Evolutionary conservation across 148 eudicot genomes (phyloP).

Genomic region (Camellia lanceoleosa): DNA sequence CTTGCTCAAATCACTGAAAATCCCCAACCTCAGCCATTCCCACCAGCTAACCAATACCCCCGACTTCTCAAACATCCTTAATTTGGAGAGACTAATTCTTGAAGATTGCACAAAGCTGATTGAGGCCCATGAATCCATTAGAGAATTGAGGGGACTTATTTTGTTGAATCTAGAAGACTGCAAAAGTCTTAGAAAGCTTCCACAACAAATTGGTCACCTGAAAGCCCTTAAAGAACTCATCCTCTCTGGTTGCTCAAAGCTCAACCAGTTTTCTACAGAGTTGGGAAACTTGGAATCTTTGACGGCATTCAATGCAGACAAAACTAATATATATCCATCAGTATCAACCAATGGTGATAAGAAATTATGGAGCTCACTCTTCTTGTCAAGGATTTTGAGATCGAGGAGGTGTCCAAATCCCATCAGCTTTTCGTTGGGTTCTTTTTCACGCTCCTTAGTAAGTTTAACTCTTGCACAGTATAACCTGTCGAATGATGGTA

Average conservation of each 20-base stretch:
- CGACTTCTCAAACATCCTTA: conserved; percentile 14
- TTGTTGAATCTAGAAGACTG: conserved; percentile 9
- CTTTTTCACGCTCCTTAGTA: neutral
- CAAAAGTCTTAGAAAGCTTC: conserved; percentile 10
- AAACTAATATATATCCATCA: neutral
- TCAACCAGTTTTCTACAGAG: neutral
- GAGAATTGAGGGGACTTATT: conserved; percentile 7
- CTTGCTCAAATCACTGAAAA: conserved; percentile 3
- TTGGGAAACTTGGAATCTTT: conserved; percentile 1
- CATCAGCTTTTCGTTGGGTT: neutral
- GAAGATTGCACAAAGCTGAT: conserved; percentile 14
- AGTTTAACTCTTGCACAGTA: neutral
- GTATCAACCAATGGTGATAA: neutral
- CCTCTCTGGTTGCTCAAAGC: neutral
- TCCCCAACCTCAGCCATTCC: conserved; percentile 18
- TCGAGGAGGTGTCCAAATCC: neutral
- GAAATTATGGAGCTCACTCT: neutral
- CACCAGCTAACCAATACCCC: neutral
- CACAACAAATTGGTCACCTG: neutral
- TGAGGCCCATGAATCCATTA: conserved; percentile 3
- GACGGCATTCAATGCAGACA: neutral
- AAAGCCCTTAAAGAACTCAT: conserved; percentile 4
- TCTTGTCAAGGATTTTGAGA: neutral
- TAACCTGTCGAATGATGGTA: neutral
- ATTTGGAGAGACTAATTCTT: conserved; percentile 15